Base-by-base conservation (phyloP, 352 stramenopile genomes). In the Blastocystis sp. region DNA sequence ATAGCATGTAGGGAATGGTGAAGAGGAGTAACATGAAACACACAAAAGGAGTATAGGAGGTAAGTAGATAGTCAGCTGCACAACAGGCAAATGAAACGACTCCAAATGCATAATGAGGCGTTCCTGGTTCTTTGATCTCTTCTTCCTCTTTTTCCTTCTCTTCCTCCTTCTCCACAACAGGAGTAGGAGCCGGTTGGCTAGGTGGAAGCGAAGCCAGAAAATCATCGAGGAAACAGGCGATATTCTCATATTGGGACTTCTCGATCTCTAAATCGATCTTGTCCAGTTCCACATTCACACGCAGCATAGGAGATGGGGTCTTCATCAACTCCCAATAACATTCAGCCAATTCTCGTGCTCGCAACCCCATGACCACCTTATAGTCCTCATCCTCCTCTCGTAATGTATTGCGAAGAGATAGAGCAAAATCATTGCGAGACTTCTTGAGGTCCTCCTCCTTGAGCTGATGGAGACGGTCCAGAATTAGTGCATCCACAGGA, bases 181-280 rank as follows among this genome's bases (percentile, higher is more conserved):
- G 37, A 6, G 67, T 49, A 7, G 71, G 49, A 32, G 14, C 71
- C 6, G 65, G 65, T 11, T 83, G 19, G 12, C 42, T 65, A 27
- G 35, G 24, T 24, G 49, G 71, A 0, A 83, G 71, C 0, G 71
- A 83, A 14, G 57, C 58, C 5, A 83, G 71, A n/a, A 83, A 83
- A 43, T 83, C 71, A 24, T 83, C 52, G 24, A 63, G 29, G 29
- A 83, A 83, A 42, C 71, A 83, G 16, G 52, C 52, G 29, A 83
- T 83, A 16, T 83, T 83, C 71, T 83, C 71, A 43, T 83, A 83
- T 49, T 83, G 71, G 3, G 46, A 66, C 71, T 83, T 83, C 51
- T 83, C 71, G n/a, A 83, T 66, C 51, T 83, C 71, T 43, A 83
- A 46, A 43, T 83, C 71, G 39, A 83, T 54, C 71, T 83, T 83